Percentiles rank a stretch among this genome's conserved stretches.
Conservation (phyloP, 257 asterid species). For the Rubia yunnanensis region DNA sequence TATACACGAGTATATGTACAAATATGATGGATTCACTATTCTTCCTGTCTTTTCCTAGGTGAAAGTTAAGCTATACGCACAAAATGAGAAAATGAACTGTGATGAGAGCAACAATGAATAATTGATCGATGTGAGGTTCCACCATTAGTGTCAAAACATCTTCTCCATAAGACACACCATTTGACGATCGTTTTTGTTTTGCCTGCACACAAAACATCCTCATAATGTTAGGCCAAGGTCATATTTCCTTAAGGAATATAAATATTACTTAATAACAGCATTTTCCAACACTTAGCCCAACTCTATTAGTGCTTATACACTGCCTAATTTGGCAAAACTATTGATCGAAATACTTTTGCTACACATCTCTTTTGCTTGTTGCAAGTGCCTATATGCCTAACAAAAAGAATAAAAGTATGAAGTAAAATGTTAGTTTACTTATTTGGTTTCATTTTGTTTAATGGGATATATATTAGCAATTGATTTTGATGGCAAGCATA, state of each 20-base stretch:
- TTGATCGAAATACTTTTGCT: background rate
- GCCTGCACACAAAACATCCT: constrained; percentile 34
- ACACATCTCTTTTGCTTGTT: background rate
- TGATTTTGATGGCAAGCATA: background rate
- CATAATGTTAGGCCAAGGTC: background rate
- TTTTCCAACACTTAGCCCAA: no score
- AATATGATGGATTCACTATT: no score
- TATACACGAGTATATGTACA: no score
- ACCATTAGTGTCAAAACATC: constrained; percentile 59
- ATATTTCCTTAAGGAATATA: no score
- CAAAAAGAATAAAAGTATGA: background rate
- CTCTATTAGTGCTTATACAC: no score
- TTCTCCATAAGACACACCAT: constrained; percentile 56
- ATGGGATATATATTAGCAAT: background rate
- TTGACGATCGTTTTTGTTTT: constrained; percentile 37
- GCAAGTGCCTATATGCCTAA: background rate
- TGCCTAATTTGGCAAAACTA: no score
- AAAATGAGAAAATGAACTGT: no score
- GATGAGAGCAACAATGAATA: constrained; percentile 63
- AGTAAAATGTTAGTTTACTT: no score
- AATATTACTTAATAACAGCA: no score
- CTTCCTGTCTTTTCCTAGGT: no score
- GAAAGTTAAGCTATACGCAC: no score
- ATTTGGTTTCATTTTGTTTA: no score
- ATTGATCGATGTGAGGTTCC: constrained; percentile 53